Conservation (phyloP, 495 filamentous ascomycete genomes). For the Hypoxylon lenormandii region DNA sequence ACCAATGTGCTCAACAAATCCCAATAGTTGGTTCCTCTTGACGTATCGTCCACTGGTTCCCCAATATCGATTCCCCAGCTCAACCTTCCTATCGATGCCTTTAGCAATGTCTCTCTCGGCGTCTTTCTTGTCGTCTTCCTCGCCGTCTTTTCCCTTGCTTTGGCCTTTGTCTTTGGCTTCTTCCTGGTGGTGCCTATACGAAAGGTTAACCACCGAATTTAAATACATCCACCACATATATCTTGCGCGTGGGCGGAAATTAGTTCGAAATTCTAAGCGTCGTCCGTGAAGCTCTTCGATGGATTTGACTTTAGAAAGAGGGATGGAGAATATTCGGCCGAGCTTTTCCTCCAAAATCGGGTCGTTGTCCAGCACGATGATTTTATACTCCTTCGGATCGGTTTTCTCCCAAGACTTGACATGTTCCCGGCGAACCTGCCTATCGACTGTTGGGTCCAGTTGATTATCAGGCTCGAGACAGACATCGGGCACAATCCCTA, state of each 20-base stretch:
- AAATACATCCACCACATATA: slow-evolving; percentile 23
- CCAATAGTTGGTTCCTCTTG: slow-evolving; percentile 1
- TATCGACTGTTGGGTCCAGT: background rate
- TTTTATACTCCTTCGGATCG: slow-evolving; percentile 6
- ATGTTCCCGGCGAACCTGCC: background rate
- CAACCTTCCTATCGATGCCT: background rate
- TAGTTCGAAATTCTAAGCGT: background rate
- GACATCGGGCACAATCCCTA: slow-evolving; percentile 7
- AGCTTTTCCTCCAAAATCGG: background rate
- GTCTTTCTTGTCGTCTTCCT: no score
- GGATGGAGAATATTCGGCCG: background rate
- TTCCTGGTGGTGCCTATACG: background rate
- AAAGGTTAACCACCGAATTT: slow-evolving; percentile 9
- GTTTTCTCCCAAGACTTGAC: slow-evolving; percentile 3
- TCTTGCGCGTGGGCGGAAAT: slow-evolving; percentile 4
- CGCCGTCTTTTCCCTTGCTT: no score
- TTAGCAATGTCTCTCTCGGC: background rate
- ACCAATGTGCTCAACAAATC: slow-evolving; percentile 8
- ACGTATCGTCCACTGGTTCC: slow-evolving; percentile 1
- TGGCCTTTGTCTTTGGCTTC: no score
- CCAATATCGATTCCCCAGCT: slow-evolving; percentile 2
- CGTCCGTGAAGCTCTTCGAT: slow-evolving; percentile 19
- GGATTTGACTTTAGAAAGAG: background rate
- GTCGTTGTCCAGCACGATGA: background rate
- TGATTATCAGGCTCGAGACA: background rate